Evolutionary conservation across 2,329 filamentous ascomycete genomes (phyloP).

Genomic region (Tolypocladium sp.): DNA sequence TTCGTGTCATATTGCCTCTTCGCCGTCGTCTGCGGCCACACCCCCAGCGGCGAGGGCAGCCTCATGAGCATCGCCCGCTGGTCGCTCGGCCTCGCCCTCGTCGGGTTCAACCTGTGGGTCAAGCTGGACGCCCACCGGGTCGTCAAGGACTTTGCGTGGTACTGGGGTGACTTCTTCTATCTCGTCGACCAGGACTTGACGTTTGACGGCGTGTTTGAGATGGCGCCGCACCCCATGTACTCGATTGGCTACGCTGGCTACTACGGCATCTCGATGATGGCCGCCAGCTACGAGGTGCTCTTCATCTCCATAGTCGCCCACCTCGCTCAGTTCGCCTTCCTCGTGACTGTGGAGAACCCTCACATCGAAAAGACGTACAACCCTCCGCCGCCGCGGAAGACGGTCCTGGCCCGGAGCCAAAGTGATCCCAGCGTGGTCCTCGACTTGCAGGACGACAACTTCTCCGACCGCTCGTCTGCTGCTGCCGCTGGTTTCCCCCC

Average conservation of each 20-base stretch:
- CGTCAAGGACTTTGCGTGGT: constrained; percentile 99
- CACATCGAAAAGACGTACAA: constrained; percentile 99
- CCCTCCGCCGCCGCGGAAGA: constrained; percentile 66
- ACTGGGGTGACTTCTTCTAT: constrained; percentile 99
- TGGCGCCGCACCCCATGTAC: constrained; percentile 98
- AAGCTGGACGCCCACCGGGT: constrained; percentile 96
- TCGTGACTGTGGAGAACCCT: constrained; percentile 86
- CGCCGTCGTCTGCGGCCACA: constrained; percentile 76
- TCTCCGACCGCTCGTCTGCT: constrained; percentile 14
- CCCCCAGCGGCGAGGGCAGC: constrained; percentile 62
- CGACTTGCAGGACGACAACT: constrained; percentile 12
- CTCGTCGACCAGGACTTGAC: constrained; percentile 95
- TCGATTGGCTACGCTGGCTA: constrained; percentile 96
- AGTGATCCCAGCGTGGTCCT: constrained; percentile 17
- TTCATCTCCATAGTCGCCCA: constrained; percentile 96
- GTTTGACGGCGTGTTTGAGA: constrained; percentile 97
- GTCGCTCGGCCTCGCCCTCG: constrained; percentile 65
- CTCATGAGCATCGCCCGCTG: constrained; percentile 67
- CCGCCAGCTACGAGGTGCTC: constrained; percentile 92
- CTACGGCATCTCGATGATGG: constrained; percentile 97
- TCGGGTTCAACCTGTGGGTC: constrained; percentile 96
- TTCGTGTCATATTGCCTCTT: constrained; percentile 96
- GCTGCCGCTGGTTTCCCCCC: constrained; percentile 7
- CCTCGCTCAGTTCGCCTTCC: constrained; percentile 86
- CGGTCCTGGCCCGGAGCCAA: constrained; percentile 24